phyloP scores from a whole-genome alignment of 75 land plant genomes.

The Picea glauca region DNA sequence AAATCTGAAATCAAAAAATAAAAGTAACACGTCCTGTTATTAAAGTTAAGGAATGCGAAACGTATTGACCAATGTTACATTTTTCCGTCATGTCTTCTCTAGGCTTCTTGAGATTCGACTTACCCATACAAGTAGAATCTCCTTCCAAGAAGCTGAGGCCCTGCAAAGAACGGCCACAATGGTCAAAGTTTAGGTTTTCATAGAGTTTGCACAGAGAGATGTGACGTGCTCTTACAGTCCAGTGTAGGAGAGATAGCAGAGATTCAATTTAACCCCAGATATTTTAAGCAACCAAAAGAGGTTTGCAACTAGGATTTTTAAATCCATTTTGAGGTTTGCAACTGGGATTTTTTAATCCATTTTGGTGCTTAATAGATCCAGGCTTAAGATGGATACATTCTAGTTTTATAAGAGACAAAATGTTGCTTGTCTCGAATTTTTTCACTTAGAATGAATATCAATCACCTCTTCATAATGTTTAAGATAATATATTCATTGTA shows the following conservation, averaged over 20 bases:
- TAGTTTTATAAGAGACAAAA: background rate
- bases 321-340: too few species aligned
- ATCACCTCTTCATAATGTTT: background rate
- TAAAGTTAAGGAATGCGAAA: too few species aligned
- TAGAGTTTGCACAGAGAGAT: too few species aligned
- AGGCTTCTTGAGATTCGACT: background rate
- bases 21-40: background rate
- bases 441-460: background rate
- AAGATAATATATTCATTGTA: background rate
- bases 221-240: too few species aligned
- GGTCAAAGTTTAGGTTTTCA: background rate
- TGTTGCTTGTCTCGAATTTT: background rate
- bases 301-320: too few species aligned
- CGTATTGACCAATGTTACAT: background rate
- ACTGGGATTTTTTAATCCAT: too few species aligned
- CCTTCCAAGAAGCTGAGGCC: constrained; percentile 4
- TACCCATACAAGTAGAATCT: background rate
- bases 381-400: too few species aligned
- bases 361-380: too few species aligned
- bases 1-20: background rate
- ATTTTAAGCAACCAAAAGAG: too few species aligned
- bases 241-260: too few species aligned
- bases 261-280: too few species aligned
- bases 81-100: background rate
- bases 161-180: background rate